phyloP scores from a whole-genome alignment of 345 rosid genomes.

The Eucalyptus cloeziana region DNA sequence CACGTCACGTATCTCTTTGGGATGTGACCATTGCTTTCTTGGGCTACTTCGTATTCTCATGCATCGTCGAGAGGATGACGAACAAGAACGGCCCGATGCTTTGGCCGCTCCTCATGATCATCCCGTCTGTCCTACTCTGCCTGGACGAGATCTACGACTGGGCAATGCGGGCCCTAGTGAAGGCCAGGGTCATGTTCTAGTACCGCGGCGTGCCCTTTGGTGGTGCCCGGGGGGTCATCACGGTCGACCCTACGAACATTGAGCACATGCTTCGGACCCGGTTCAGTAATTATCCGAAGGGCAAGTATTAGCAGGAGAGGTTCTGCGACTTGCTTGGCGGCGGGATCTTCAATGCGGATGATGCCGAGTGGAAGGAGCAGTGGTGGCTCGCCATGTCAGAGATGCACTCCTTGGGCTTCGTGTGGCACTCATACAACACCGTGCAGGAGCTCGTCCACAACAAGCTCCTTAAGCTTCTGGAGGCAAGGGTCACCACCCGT shows the following conservation, averaged over 20 bases:
- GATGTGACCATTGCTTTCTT: slow-evolving; percentile 32
- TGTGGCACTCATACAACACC: slow-evolving; percentile 29
- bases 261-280: no score
- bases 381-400: slow-evolving; percentile 30
- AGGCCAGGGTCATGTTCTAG: slow-evolving; percentile 32
- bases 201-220: slow-evolving; percentile 54
- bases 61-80: slow-evolving; percentile 29
- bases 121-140: slow-evolving; percentile 20
- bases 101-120: slow-evolving; percentile 60
- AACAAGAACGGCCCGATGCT: slow-evolving; percentile 39
- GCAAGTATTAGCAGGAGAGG: slow-evolving; percentile 44
- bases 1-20: slow-evolving; percentile 5
- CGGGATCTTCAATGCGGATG: slow-evolving; percentile 64
- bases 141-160: slow-evolving; percentile 19
- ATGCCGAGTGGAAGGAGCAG: slow-evolving; percentile 54
- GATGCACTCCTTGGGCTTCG: slow-evolving; percentile 59
- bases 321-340: slow-evolving; percentile 57
- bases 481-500: slow-evolving; percentile 16
- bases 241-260: slow-evolving; percentile 39
- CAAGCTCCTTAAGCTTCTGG: slow-evolving; percentile 42
- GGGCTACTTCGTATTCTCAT: slow-evolving; percentile 36
- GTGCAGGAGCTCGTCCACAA: slow-evolving; percentile 34
- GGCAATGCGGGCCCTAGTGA: slow-evolving; percentile 23
- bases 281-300: slow-evolving; percentile 69
- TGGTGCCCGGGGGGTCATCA: slow-evolving; percentile 36